These are phyloP conservation scores for Phytophthora constricta DNA, from an alignment of 352 stramenopile species.

Conservation along the genomic window DNA sequence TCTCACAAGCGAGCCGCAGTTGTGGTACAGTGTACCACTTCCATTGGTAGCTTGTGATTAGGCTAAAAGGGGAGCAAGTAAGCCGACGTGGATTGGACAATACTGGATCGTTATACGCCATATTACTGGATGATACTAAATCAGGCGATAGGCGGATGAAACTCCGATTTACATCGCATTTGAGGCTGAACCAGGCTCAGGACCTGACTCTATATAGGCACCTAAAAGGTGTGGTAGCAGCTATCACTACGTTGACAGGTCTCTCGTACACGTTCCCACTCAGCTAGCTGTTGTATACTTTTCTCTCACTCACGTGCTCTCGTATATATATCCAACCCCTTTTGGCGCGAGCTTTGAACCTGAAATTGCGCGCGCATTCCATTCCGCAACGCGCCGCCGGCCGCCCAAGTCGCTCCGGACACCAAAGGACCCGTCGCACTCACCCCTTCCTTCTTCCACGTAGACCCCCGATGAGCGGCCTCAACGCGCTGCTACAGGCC, in stretches of 20 bases:
- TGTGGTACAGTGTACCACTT: no score
- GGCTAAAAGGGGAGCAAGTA: not conserved
- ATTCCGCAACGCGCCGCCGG: slow-evolving; percentile 17
- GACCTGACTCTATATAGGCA: no score
- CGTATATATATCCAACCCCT: not conserved
- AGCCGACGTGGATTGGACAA: not conserved
- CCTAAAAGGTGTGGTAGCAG: no score
- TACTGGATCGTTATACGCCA: no score
- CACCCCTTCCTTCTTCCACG: not conserved
- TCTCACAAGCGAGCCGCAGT: no score
- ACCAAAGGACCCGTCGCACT: not conserved
- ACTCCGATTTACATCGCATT: no score
- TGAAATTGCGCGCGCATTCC: not conserved
- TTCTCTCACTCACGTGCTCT: not conserved
- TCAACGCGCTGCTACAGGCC: slow-evolving; percentile 8
- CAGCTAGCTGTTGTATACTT: no score
- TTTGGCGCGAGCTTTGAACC: slow-evolving; percentile 27
- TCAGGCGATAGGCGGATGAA: no score
- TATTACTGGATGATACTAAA: no score
- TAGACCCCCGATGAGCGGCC: not conserved
- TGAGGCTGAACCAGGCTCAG: no score
- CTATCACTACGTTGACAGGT: not conserved
- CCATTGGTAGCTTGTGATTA: no score
- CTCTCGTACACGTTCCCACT: not conserved
- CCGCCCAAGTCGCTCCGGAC: not conserved